These are phyloP conservation scores for Acanthamoeba pearcei DNA, from an alignment of 208 protist genomes.

Conservation along the genomic window DNA sequence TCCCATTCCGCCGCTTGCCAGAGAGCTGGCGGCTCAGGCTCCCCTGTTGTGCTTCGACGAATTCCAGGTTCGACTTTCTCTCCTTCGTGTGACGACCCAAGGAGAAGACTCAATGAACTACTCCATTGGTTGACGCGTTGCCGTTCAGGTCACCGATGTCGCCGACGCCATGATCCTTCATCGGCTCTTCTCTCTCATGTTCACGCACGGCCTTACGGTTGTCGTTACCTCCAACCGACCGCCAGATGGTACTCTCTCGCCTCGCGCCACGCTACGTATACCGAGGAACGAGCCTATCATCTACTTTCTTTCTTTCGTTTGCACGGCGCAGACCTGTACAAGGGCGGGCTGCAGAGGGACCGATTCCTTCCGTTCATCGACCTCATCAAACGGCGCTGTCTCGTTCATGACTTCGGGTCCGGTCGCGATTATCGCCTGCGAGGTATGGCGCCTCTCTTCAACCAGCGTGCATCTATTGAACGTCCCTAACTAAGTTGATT, in stretches of 20 bases:
- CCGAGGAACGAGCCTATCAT: neutral
- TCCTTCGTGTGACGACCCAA: neutral
- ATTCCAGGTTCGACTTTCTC: slow-evolving; percentile 77
- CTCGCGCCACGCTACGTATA: neutral
- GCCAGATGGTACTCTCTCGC: slow-evolving; percentile 38
- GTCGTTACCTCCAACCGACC: slow-evolving; percentile 95
- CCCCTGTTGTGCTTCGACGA: slow-evolving; percentile 96
- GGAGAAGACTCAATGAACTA: neutral
- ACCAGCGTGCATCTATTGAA: too few species aligned
- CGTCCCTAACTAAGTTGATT: neutral
- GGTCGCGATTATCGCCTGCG: slow-evolving; percentile 94
- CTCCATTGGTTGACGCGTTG: slow-evolving; percentile 77
- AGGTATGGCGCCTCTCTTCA: slow-evolving; percentile 75
- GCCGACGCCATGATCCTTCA: slow-evolving; percentile 97
- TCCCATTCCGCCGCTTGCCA: slow-evolving; percentile 90
- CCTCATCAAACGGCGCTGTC: slow-evolving; percentile 92
- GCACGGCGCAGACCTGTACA: slow-evolving; percentile 93
- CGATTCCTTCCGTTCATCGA: slow-evolving; percentile 97
- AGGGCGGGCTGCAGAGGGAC: slow-evolving; percentile 94
- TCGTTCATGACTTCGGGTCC: slow-evolving; percentile 93
- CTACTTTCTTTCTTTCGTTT: slow-evolving; percentile 77
- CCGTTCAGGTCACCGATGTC: slow-evolving; percentile 95
- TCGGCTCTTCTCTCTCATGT: slow-evolving; percentile 93
- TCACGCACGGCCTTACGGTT: slow-evolving; percentile 92
- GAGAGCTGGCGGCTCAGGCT: slow-evolving; percentile 92